Conservation (phyloP, 1,284 basidiomycete species). For the Ganoderma meredithae region DNA sequence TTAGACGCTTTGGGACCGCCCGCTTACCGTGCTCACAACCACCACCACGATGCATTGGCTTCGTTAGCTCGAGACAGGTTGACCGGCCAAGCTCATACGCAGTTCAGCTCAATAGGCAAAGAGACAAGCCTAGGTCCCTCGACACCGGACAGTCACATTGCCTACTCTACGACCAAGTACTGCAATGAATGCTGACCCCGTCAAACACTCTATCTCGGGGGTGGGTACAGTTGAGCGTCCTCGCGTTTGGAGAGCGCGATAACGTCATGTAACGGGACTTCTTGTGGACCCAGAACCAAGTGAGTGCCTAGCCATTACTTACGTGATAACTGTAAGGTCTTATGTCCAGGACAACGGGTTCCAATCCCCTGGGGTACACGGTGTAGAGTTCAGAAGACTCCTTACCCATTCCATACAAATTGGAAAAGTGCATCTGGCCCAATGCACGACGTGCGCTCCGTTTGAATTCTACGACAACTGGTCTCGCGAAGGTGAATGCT, state of each 20-base stretch:
- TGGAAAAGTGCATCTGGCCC: background rate
- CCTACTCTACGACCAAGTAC: background rate
- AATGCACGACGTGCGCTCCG: background rate
- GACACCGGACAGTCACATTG: background rate
- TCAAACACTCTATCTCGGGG: background rate
- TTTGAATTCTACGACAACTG: background rate
- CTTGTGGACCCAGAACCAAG: background rate
- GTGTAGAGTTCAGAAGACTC: background rate
- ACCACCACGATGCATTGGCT: slow-evolving; percentile 2
- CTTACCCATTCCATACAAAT: background rate
- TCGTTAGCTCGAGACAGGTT: background rate
- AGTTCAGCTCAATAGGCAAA: background rate
- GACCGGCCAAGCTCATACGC: background rate
- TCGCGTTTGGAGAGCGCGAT: background rate
- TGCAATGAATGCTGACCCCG: background rate
- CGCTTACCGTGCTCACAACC: background rate
- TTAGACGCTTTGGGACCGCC: background rate
- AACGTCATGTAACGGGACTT: background rate
- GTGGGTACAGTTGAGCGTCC: too few species aligned
- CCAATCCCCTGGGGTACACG: background rate
- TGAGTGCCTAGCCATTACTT: slow-evolving; percentile 1
- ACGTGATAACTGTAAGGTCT: background rate
- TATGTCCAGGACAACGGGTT: background rate
- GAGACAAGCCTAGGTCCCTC: background rate
- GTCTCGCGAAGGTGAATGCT: background rate